Conservation (phyloP, 2,329 filamentous ascomycete genomes). For the Venturia pyrina region DNA sequence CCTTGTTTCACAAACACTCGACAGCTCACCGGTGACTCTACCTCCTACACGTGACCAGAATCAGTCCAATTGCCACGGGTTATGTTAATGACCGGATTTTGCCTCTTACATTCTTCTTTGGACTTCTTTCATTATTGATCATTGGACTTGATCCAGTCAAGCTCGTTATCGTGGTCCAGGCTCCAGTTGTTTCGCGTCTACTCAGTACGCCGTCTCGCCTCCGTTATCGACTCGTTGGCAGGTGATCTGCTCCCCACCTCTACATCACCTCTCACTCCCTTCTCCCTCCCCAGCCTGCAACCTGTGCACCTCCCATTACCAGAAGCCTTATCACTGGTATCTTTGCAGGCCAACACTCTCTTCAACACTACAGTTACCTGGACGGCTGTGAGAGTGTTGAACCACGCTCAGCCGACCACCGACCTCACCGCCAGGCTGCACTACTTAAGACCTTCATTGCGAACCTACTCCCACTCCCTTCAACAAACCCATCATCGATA, state of each 20-base stretch:
- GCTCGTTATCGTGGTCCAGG: background rate
- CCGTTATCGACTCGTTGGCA: background rate
- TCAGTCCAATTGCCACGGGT: background rate
- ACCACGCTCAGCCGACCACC: background rate
- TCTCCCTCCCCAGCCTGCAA: background rate
- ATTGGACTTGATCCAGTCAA: background rate
- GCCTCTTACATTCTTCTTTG: background rate
- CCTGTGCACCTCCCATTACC: background rate
- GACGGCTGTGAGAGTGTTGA: background rate
- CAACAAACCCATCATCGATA: constrained; percentile 3
- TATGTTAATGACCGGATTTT: background rate
- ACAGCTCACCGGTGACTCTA: background rate
- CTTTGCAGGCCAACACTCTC: background rate
- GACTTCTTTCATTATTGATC: background rate
- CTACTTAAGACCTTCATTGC: constrained; percentile 1
- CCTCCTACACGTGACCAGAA: background rate
- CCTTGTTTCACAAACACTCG: background rate
- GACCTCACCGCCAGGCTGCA: constrained; percentile 14
- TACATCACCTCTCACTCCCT: background rate
- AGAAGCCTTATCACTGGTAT: background rate
- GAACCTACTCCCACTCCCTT: background rate
- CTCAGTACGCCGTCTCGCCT: background rate
- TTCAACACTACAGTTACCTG: background rate
- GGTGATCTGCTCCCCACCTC: background rate
- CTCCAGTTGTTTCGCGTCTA: background rate